Conservation (phyloP, 192 early-diverging fungal genomes). For the Coemansia javaensis region DNA sequence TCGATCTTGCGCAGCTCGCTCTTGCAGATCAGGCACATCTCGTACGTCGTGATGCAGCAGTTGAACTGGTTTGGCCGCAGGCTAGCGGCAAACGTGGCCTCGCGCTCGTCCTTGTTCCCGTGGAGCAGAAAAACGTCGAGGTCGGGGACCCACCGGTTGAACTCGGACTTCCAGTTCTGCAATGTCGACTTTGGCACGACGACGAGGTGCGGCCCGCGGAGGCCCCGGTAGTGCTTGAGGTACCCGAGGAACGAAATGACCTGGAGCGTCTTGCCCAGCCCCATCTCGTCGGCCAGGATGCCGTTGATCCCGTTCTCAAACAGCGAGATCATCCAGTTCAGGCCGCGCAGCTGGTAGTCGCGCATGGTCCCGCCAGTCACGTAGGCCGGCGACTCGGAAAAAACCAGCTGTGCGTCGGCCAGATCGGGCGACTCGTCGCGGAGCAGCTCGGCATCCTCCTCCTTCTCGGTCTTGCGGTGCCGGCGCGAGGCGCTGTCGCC, state of each 20-base stretch:
- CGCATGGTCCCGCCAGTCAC: slow-evolving; percentile 88
- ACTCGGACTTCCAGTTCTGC: slow-evolving; percentile 94
- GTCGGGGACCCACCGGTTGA: slow-evolving; percentile 87
- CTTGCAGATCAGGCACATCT: slow-evolving; percentile 93
- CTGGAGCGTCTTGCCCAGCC: slow-evolving; percentile 94
- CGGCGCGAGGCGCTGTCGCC: slow-evolving; percentile 55
- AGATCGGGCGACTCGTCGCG: slow-evolving; percentile 63
- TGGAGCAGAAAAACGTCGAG: slow-evolving; percentile 85
- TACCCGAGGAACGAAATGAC: slow-evolving; percentile 96
- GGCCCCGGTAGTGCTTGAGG: slow-evolving; percentile 73
- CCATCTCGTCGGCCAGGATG: slow-evolving; percentile 98
- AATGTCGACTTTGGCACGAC: slow-evolving; percentile 96
- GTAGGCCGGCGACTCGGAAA: slow-evolving; percentile 87
- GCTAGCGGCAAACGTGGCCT: slow-evolving; percentile 52
- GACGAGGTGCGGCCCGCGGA: slow-evolving; percentile 85
- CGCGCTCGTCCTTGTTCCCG: slow-evolving; percentile 80
- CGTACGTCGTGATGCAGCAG: slow-evolving; percentile 94
- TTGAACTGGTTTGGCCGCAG: slow-evolving; percentile 70
- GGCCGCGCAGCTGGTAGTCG: slow-evolving; percentile 94
- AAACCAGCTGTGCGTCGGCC: slow-evolving; percentile 57
- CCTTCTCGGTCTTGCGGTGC: slow-evolving; percentile 93
- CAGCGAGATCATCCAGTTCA: slow-evolving; percentile 97
- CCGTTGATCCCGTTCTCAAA: slow-evolving; percentile 98
- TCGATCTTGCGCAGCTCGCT: slow-evolving; percentile 68
- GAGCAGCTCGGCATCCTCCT: slow-evolving; percentile 93